These are phyloP conservation scores for Macrolepiota dolichaula DNA, from an alignment of 768 basidiomycete genomes.

Conservation along the genomic window DNA sequence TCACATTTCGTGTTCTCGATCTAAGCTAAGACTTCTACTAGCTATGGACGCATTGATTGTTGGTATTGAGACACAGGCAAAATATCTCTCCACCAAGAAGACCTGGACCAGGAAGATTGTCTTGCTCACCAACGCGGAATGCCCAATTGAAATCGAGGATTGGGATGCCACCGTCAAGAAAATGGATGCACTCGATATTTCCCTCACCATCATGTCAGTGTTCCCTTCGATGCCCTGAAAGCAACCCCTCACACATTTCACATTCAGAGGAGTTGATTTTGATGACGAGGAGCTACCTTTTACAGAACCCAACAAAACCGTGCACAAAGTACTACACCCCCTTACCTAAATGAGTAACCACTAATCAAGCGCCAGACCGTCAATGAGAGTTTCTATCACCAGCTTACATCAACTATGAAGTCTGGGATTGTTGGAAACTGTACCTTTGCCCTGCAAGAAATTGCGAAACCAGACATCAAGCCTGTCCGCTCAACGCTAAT, in stretches of 20 bases:
- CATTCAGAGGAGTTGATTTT: constrained; percentile 81
- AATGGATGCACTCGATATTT: constrained; percentile 56
- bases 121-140: constrained; percentile 84
- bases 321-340: constrained; percentile 57
- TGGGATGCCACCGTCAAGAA: constrained; percentile 69
- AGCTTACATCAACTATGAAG: constrained; percentile 36
- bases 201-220: constrained; percentile 68
- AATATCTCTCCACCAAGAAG: constrained; percentile 64
- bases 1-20: background rate
- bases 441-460: constrained; percentile 60
- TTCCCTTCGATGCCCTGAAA: background rate
- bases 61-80: constrained; percentile 73
- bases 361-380: constrained; percentile 34
- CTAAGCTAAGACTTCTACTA: constrained; percentile 21
- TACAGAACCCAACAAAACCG: constrained; percentile 63
- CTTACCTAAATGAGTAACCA: background rate
- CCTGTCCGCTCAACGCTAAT: constrained; percentile 62
- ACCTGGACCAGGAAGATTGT: constrained; percentile 85
- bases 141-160: constrained; percentile 66
- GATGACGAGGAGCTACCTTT: constrained; percentile 67
- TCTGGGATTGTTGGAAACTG: constrained; percentile 62
- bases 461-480: constrained; percentile 61
- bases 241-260: background rate
- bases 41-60: constrained; percentile 90
- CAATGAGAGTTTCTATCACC: constrained; percentile 74